A percentile compares a stretch with the other conserved stretches of the same genome.
These are phyloP conservation scores for Dissophora globulifera DNA, from an alignment of 192 early-diverging fungal genomes.

Conservation along the genomic window DNA sequence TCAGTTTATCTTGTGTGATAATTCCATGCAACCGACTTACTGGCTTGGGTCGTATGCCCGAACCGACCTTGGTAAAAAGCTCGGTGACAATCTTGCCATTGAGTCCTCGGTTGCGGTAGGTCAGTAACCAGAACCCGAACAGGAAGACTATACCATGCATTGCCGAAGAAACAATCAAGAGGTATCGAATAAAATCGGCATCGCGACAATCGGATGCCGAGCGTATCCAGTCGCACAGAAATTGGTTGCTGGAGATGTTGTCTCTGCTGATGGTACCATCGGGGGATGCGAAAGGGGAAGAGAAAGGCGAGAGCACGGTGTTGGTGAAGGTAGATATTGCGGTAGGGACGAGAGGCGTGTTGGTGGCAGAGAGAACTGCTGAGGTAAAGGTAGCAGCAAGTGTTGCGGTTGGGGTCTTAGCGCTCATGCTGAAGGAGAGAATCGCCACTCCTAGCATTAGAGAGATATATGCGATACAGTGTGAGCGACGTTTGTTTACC, in stretches of 20 bases:
- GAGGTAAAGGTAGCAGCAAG: constrained; percentile 16
- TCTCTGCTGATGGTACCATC: neutral
- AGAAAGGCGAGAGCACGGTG: neutral
- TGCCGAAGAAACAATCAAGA: constrained; percentile 24
- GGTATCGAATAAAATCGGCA: constrained; percentile 30
- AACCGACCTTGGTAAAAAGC: constrained; percentile 29
- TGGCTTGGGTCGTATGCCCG: constrained; percentile 40
- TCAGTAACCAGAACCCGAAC: constrained; percentile 38
- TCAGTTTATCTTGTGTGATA: neutral
- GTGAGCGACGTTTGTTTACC: no score
- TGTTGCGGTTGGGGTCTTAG: neutral
- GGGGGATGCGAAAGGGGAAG: neutral
- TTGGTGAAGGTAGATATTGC: neutral
- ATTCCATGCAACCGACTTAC: constrained; percentile 26
- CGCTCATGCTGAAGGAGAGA: neutral
- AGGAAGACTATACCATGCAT: constrained; percentile 39
- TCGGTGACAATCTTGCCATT: constrained; percentile 41
- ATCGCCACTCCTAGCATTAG: neutral
- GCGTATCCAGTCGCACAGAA: constrained; percentile 47
- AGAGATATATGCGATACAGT: no score
- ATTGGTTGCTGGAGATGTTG: neutral
- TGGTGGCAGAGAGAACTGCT: constrained; percentile 5
- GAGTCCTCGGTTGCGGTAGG: constrained; percentile 38
- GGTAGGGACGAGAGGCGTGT: neutral
- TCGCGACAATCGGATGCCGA: constrained; percentile 41